Conservation (phyloP, 257 asterid species). For the Scutellaria galericulata region DNA sequence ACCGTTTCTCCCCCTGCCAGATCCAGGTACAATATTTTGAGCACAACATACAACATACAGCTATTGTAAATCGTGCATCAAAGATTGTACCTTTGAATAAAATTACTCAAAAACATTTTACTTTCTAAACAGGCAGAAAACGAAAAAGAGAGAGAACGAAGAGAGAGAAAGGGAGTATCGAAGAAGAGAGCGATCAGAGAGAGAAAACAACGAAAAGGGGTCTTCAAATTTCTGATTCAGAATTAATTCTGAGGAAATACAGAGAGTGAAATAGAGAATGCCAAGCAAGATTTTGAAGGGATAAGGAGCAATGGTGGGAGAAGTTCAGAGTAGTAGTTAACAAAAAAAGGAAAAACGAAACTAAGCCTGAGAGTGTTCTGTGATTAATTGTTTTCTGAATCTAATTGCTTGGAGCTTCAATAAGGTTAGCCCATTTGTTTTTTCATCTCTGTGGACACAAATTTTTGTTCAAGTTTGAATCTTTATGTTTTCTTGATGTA, state of each 20-base stretch:
- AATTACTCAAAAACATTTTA: slow-evolving; percentile 36
- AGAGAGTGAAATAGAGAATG: slow-evolving; percentile 47
- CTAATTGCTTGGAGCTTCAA: slow-evolving; percentile 49
- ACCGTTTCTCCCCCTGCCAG: slow-evolving; percentile 46
- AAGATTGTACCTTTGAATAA: slow-evolving; percentile 36
- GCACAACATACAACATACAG: slow-evolving; percentile 30
- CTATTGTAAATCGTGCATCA: slow-evolving; percentile 37
- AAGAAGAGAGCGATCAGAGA: slow-evolving; percentile 54
- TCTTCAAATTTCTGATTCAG: slow-evolving; percentile 53
- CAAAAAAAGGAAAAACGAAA: slow-evolving; percentile 30
- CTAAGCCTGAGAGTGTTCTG: slow-evolving; percentile 41
- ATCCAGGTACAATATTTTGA: slow-evolving; percentile 25
- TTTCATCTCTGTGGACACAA: slow-evolving; percentile 39
- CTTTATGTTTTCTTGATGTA: slow-evolving; percentile 37
- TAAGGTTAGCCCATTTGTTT: slow-evolving; percentile 54
- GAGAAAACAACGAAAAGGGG: slow-evolving; percentile 51
- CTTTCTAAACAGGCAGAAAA: slow-evolving; percentile 48
- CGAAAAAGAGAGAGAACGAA: slow-evolving; percentile 37
- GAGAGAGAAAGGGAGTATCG: slow-evolving; percentile 53
- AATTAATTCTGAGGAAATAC: slow-evolving; percentile 19
- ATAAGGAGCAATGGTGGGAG: slow-evolving; percentile 45
- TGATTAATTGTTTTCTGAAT: slow-evolving; percentile 45
- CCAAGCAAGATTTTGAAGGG: slow-evolving; percentile 46
- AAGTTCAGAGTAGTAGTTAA: slow-evolving; percentile 47
- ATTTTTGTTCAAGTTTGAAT: slow-evolving; percentile 42